These are phyloP conservation scores for Tilletia caries DNA, from an alignment of 1,284 basidiomycete species.

Conservation along the genomic window DNA sequence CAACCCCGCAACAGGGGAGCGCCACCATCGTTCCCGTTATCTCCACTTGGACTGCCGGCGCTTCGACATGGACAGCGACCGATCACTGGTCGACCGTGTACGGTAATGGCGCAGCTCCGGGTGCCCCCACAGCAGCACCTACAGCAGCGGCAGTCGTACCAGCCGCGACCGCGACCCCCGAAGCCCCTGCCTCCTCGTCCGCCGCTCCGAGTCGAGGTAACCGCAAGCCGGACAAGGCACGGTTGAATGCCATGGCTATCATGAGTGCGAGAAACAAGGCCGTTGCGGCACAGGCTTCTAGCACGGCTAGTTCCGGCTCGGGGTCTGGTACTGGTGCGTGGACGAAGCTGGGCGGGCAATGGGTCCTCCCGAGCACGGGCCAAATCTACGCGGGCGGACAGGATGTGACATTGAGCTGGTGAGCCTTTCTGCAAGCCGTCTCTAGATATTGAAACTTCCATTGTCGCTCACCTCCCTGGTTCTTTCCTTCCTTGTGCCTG, in stretches of 20 bases:
- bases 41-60: not conserved
- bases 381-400: conserved; percentile 1
- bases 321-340: too few relatives aligned
- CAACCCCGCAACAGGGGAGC: not conserved
- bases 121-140: not conserved
- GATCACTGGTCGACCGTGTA: conserved; percentile 10
- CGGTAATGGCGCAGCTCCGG: not conserved
- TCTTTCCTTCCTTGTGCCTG: too few relatives aligned
- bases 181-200: too few relatives aligned
- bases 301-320: not conserved
- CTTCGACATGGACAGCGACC: conserved; percentile 5
- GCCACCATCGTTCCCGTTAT: not conserved
- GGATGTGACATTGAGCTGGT: conserved; percentile 9
- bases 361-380: not conserved
- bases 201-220: not conserved
- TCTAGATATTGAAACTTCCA: too few relatives aligned
- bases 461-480: too few relatives aligned
- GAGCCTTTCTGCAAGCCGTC: not conserved
- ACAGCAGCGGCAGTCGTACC: not conserved
- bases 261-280: conserved; percentile 9
- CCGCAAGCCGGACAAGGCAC: not conserved
- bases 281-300: conserved; percentile 1
- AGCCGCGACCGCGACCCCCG: too few relatives aligned
- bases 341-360: not conserved
- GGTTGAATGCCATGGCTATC: not conserved